A percentile compares a stretch with the other conserved stretches of the same genome.
These are phyloP conservation scores for Xerophyta viscosa DNA, from an alignment of 106 monocot species.

Conservation along the genomic window DNA sequence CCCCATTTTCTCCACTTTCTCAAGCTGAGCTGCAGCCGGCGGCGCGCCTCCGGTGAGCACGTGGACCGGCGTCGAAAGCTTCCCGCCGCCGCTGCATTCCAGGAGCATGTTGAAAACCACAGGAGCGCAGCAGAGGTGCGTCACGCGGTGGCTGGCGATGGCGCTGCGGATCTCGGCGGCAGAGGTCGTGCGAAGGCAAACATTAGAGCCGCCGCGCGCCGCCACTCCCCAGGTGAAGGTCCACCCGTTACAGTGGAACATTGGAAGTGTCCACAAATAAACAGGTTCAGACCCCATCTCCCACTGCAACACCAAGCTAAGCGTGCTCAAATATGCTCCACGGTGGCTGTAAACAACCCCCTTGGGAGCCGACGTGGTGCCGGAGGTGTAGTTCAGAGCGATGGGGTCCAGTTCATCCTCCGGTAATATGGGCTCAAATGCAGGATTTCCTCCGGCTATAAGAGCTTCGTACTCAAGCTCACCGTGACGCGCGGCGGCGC, in stretches of 20 bases:
- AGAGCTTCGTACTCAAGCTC: constrained; percentile 60
- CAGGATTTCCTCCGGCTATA: constrained; percentile 31
- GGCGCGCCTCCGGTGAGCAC: constrained; percentile 81
- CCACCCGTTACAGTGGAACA: constrained; percentile 99
- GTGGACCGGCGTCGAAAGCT: constrained; percentile 18
- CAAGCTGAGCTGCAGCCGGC: constrained; percentile 53
- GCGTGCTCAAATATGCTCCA: constrained; percentile 73
- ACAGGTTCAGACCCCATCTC: constrained; percentile 59
- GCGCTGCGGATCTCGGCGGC: constrained; percentile 55
- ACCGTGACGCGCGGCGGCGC: constrained; percentile 5
- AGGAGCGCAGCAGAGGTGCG: constrained; percentile 90
- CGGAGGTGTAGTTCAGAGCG: constrained; percentile 84
- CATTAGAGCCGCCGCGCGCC: constrained; percentile 69
- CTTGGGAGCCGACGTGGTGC: constrained; percentile 78
- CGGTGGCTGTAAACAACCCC: constrained; percentile 93
- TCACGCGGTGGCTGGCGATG: constrained; percentile 52
- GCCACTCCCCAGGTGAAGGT: constrained; percentile 89
- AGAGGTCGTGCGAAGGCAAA: constrained; percentile 50
- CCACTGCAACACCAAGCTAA: constrained; percentile 71
- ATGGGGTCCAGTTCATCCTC: constrained; percentile 74
- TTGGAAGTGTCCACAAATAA: constrained; percentile 83
- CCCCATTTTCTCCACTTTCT: constrained; percentile 47
- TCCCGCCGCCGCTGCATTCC: constrained; percentile 15
- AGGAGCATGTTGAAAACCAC: constrained; percentile 56
- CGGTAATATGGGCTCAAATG: constrained; percentile 4